Base-by-base conservation (phyloP, 2,329 filamentous ascomycete species). In the Trichoderma sp. region DNA sequence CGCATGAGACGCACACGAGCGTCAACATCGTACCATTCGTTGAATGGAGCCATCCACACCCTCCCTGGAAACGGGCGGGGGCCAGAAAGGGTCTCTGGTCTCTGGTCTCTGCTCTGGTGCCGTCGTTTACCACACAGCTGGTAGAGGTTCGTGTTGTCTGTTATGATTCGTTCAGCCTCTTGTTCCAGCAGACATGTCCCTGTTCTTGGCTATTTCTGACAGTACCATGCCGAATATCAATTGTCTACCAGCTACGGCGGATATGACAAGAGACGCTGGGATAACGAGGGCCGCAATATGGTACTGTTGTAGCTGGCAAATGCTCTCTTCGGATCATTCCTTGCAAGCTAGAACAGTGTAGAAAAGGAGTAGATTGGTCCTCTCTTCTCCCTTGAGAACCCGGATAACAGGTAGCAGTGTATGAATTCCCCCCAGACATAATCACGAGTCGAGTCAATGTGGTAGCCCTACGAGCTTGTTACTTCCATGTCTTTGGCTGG, bases 1-100 rank as follows among this genome's bases (percentile, higher is more conserved):
- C 56, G 61, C 51, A 65, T 56, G 34, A 65, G 51, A 39, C 34
- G 61, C 61, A 65, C n/a, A 39, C 58, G 43, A 60, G 58, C 39
- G 16, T 26, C 52, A 26, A 43, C 24, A 65, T 65, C 61, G 61
- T 56, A 56, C 61, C 61, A 65, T 56, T 26, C 61, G 54, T 32
- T 26, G 26, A 55, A 37, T 51, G 61, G 51, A 28, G 46, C 26
- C 21, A 34, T 55, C 60, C 59, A 61, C 59, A 26, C 59, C 24
- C 34, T 43, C 16, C 39, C 39, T 16, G 18, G 18, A 24, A 24
- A 18, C 26, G 30, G 59, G 59, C 13, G 46, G 59, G 43, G 43
- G 59, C 18, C 21, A 2, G 21, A 24, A 34, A 49, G 28, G 6
- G 26, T 39, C 49, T 55, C 32, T 8, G 18, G 34, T 64, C 11